These are phyloP conservation scores for Fusarium paranaense DNA, from an alignment of 2,329 filamentous ascomycete species.

Conservation along the genomic window DNA sequence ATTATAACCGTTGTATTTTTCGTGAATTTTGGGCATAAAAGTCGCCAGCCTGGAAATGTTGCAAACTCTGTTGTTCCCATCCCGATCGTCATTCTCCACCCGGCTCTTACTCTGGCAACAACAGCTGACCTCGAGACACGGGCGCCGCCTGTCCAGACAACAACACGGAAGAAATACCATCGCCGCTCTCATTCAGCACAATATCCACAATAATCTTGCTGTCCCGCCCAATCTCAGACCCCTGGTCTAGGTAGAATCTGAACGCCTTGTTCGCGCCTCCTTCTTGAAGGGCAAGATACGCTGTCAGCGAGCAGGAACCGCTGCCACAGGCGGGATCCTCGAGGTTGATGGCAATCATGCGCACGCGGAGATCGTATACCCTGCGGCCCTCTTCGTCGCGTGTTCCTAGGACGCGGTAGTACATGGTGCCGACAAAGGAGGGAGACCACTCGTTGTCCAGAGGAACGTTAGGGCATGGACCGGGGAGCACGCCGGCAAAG, in stretches of 20 bases:
- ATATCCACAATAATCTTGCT: conserved; percentile 15
- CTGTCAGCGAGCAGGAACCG: not conserved
- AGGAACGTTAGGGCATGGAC: not conserved
- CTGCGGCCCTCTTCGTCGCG: not conserved
- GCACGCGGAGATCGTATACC: not conserved
- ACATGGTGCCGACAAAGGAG: not conserved
- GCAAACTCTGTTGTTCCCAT: not conserved
- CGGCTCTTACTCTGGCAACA: not conserved
- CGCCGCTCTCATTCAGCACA: not conserved
- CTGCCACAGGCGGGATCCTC: not conserved
- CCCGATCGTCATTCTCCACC: not conserved
- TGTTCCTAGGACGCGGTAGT: not conserved
- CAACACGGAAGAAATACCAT: not conserved
- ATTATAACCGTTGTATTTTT: not conserved
- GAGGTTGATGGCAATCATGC: conserved; percentile 1
- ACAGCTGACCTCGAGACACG: conserved; percentile 15
- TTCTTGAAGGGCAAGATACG: not conserved
- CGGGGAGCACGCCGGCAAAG: conserved; percentile 7
- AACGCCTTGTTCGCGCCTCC: not conserved
- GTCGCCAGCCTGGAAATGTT: not conserved
- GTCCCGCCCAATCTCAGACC: not conserved
- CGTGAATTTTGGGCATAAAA: not conserved
- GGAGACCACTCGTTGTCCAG: not conserved
- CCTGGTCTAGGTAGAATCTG: not conserved
- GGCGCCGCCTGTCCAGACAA: conserved; percentile 21